Evolutionary conservation across 805 yeast genomes (phyloP), one percentile per base, ranked within the genome.

Genomic region (Candida suzukii): DNA sequence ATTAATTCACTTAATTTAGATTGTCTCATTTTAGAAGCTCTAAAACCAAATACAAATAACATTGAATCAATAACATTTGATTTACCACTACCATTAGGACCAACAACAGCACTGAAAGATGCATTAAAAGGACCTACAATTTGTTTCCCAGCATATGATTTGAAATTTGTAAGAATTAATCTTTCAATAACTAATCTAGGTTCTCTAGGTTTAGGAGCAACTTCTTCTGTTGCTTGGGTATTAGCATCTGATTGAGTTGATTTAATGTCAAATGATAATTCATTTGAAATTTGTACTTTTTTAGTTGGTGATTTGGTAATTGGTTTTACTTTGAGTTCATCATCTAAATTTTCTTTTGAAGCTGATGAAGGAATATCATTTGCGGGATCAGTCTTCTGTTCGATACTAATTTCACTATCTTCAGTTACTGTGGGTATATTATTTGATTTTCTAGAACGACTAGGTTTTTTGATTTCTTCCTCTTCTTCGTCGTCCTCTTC

Each of bases 21-120:
- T 52, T 93, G 99, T 56, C 99, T 80, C 96, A 93, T 88, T 59
- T 95, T 93, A 57, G 80, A 78, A 0, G 99, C 98, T 44, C 98
- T 71, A 64, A 93, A 93, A 0, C 99, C 99, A 67, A 93, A 93
- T 2, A 95, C 99, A 61, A 93, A 93, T 18, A 96, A 83, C 36
- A 93, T 83, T 28, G 99, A 97, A 59, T 93, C 99, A 84, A 93
- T 90, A 79, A 93, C 84, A 57, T 93, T 93, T 33, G 96, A 85
- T 64, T 93, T 93, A 8, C 99, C 99, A 1, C 97, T 84, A 27
- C 99, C 99, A 60, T 93, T 93, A 5, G 99, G 99, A 0, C 99
- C 99, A 13, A 93, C 97, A 11, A 93, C 95, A 0, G 99, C 98
- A 11, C 96, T 86, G 56, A 93, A 95, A 5, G 95, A 87, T 29